Evolutionary conservation across 805 yeast species (phyloP).

Genomic region (Suhomyces prunicola): DNA sequence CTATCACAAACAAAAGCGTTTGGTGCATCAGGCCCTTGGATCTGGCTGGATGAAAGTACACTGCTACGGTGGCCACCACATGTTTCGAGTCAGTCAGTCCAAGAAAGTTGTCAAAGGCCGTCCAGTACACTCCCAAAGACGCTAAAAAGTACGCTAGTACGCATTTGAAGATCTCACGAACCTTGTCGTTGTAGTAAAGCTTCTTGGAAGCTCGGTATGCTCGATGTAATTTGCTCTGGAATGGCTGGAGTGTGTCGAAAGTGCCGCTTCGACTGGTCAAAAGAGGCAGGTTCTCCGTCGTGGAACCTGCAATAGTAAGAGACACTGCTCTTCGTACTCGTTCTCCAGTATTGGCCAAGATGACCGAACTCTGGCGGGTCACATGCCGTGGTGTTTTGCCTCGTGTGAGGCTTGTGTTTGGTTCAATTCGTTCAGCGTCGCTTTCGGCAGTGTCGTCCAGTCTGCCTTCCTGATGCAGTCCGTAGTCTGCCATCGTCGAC

Average conservation of each 20-base stretch:
- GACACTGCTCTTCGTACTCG: constrained; percentile 34
- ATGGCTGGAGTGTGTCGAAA: background rate
- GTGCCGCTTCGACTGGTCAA: background rate
- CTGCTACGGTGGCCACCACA: constrained; percentile 77
- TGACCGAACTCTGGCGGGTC: constrained; percentile 28
- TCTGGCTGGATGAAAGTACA: constrained; percentile 80
- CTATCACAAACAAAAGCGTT: constrained; percentile 57
- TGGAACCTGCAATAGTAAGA: background rate
- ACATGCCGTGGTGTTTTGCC: background rate
- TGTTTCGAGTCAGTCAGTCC: constrained; percentile 76
- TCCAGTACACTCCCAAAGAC: constrained; percentile 65
- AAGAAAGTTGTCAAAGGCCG: constrained; percentile 45
- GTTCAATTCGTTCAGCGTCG: background rate
- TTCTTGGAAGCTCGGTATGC: background rate
- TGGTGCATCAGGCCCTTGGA: constrained; percentile 80
- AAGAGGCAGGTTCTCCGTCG: background rate
- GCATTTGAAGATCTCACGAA: constrained; percentile 53
- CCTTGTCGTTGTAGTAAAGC: constrained; percentile 12
- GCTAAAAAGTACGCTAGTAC: constrained; percentile 73
- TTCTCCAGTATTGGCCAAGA: constrained; percentile 38
- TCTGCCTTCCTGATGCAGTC: background rate
- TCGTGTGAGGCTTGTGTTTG: background rate
- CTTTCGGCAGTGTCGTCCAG: background rate
- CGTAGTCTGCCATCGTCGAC: background rate
- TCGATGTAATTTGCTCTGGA: background rate